A percentile compares a stretch with the other conserved stretches of the same genome.
phyloP scores from a whole-genome alignment of 352 stramenopile species.

The Phytophthora citricola region DNA sequence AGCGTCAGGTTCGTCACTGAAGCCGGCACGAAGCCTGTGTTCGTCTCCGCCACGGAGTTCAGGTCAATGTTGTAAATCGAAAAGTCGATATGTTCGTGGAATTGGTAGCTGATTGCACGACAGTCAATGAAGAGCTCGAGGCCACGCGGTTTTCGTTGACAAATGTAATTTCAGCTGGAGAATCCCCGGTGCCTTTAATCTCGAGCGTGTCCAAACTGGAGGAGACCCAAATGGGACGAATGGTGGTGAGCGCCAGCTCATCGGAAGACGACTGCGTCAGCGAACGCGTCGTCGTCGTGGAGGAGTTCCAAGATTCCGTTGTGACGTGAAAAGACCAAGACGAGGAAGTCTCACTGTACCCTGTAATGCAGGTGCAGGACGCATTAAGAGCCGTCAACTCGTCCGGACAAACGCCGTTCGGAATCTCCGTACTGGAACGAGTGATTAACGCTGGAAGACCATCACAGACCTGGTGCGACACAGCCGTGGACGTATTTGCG shows the following conservation, averaged over 20 bases:
- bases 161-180: slow-evolving; percentile 32
- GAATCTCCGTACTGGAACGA: slow-evolving; percentile 29
- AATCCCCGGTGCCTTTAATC: slow-evolving; percentile 25
- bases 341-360: slow-evolving; percentile 26
- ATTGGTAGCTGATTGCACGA: slow-evolving; percentile 34
- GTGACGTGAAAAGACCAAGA: slow-evolving; percentile 42
- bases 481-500: not conserved
- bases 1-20: slow-evolving; percentile 47
- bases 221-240: slow-evolving; percentile 42
- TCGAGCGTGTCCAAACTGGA: slow-evolving; percentile 37
- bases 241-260: slow-evolving; percentile 32
- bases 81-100: slow-evolving; percentile 35
- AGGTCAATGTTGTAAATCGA: slow-evolving; percentile 46
- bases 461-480: slow-evolving; percentile 33
- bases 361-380: slow-evolving; percentile 52
- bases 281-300: slow-evolving; percentile 18
- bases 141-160: slow-evolving; percentile 36
- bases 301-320: slow-evolving; percentile 25
- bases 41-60: slow-evolving; percentile 25
- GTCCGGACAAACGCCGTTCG: slow-evolving; percentile 47
- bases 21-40: slow-evolving; percentile 41
- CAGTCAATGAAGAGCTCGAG: slow-evolving; percentile 20
- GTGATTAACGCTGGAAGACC: slow-evolving; percentile 41
- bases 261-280: slow-evolving; percentile 32
- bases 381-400: slow-evolving; percentile 43